These are phyloP conservation scores for Saprolegnia diclina DNA, from an alignment of 352 stramenopile genomes.

Conservation along the genomic window DNA sequence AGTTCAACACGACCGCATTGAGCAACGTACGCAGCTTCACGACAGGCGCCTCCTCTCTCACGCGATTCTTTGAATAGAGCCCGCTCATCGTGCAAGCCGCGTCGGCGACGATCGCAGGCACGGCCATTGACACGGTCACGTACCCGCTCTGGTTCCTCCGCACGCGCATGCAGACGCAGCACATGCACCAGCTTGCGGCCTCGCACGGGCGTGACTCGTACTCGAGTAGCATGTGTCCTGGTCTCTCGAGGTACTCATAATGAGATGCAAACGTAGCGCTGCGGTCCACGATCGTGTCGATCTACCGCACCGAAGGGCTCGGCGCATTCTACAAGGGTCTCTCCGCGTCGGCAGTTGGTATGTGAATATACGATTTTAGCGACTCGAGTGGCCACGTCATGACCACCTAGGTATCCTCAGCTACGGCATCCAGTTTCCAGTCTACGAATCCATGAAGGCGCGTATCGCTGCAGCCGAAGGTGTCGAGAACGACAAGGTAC, in stretches of 20 bases:
- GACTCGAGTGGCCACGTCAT: not conserved
- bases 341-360: slow-evolving; percentile 20
- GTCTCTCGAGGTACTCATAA: no score
- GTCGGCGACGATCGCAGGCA: slow-evolving; percentile 17
- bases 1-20: slow-evolving; percentile 5
- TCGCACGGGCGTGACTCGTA: slow-evolving; percentile 13
- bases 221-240: no score
- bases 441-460: slow-evolving; percentile 18
- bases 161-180: slow-evolving; percentile 25
- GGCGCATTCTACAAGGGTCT: slow-evolving; percentile 22
- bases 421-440: slow-evolving; percentile 25
- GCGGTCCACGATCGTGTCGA: not conserved
- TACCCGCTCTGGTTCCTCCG: slow-evolving; percentile 25
- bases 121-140: slow-evolving; percentile 16
- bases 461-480: slow-evolving; percentile 2
- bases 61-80: slow-evolving; percentile 3
- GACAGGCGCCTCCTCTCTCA: not conserved
- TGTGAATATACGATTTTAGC: not conserved
- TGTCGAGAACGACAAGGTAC: slow-evolving; percentile 14
- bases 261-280: slow-evolving; percentile 9
- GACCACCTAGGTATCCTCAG: slow-evolving; percentile 20
- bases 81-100: slow-evolving; percentile 6
- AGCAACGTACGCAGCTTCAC: not conserved
- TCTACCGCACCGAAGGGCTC: slow-evolving; percentile 12
- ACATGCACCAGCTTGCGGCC: slow-evolving; percentile 15